A percentile compares a stretch with the other conserved stretches of the same genome.
Conservation (phyloP, 495 filamentous ascomycete species). For the Tirmania nivea region DNA sequence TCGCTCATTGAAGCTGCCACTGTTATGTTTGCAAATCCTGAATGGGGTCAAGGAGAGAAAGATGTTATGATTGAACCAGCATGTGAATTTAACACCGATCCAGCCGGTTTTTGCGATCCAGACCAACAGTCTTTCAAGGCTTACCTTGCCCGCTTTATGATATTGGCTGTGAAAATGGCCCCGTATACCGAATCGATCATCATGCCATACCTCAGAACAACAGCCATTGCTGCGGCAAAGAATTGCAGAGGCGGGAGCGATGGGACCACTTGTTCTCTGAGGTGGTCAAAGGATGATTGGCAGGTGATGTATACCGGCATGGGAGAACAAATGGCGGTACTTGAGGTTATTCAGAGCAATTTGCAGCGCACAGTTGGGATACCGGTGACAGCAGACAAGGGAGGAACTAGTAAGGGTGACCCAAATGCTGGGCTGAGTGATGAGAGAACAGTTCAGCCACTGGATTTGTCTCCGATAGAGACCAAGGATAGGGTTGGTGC, state of each 20-base stretch:
- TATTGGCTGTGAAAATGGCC: slow-evolving; percentile 44
- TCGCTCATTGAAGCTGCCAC: slow-evolving; percentile 31
- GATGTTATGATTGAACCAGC: slow-evolving; percentile 46
- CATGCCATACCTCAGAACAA: slow-evolving; percentile 38
- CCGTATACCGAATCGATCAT: slow-evolving; percentile 39
- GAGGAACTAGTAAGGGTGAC: slow-evolving; percentile 56
- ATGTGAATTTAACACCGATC: slow-evolving; percentile 31
- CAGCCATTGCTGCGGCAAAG: slow-evolving; percentile 41
- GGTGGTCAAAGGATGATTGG: slow-evolving; percentile 38
- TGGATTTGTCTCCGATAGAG: slow-evolving; percentile 6
- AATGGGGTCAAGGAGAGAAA: slow-evolving; percentile 11
- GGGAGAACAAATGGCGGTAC: slow-evolving; percentile 49
- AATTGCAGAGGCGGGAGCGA: slow-evolving; percentile 39
- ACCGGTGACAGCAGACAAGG: slow-evolving; percentile 42
- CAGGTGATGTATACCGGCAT: slow-evolving; percentile 23
- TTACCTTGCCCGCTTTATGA: slow-evolving; percentile 55
- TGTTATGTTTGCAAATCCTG: slow-evolving; percentile 32
- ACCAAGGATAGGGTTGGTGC: slow-evolving; percentile 23
- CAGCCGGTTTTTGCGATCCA: slow-evolving; percentile 34
- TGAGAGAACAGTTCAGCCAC: not conserved
- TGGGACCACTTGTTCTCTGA: slow-evolving; percentile 44
- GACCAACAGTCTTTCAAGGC: slow-evolving; percentile 70
- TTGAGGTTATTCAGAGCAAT: slow-evolving; percentile 43
- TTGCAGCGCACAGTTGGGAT: slow-evolving; percentile 26
- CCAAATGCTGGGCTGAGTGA: slow-evolving; percentile 36